Conservation (phyloP, 208 protist species). For the Endotrypanum monterogeii region DNA sequence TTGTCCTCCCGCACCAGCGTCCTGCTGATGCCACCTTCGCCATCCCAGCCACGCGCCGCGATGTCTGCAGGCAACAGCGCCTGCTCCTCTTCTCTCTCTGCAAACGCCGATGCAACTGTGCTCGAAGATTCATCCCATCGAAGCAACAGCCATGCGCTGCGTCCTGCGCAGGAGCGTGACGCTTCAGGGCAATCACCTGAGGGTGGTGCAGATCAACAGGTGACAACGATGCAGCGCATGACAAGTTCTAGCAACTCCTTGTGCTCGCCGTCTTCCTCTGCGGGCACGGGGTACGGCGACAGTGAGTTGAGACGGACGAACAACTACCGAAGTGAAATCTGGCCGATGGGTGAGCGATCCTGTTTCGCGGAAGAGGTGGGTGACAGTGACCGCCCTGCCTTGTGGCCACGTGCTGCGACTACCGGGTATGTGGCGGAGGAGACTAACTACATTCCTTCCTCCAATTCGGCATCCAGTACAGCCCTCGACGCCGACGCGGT, state of each 20-base stretch:
- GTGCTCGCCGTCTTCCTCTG: not conserved
- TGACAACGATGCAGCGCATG: not conserved
- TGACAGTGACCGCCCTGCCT: not conserved
- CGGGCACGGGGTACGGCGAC: not conserved
- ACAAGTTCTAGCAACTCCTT: not conserved
- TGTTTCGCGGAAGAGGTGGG: not conserved
- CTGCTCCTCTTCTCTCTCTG: not conserved
- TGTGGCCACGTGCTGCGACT: not conserved
- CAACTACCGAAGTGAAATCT: not conserved
- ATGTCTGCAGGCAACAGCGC: not conserved
- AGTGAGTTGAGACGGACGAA: not conserved
- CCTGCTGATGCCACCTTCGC: slow-evolving; percentile 30
- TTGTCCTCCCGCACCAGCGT: slow-evolving; percentile 14
- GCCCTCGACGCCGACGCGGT: not conserved
- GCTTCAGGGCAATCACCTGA: not conserved
- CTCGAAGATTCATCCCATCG: not conserved
- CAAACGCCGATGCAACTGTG: not conserved
- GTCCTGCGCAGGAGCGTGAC: not conserved
- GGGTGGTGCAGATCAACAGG: not conserved
- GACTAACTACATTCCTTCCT: too few relatives aligned
- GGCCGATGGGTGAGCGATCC: not conserved
- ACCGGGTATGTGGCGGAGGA: too few relatives aligned
- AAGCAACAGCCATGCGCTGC: not conserved
- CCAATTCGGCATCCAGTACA: not conserved
- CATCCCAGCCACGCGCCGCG: slow-evolving; percentile 23